phyloP scores from a whole-genome alignment of 495 filamentous ascomycete genomes.

The Cladorrhinum samala region DNA sequence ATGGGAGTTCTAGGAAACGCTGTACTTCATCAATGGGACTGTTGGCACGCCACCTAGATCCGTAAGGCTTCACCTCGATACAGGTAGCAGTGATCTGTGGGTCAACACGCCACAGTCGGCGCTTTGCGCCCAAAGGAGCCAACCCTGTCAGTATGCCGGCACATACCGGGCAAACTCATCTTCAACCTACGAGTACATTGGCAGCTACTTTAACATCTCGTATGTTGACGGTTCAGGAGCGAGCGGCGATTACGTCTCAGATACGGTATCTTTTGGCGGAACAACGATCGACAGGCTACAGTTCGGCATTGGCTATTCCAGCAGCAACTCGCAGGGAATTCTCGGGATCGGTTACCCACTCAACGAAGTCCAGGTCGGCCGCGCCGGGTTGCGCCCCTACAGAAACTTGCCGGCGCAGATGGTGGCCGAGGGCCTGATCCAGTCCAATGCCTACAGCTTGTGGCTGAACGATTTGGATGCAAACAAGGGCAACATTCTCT shows the following conservation, averaged over 20 bases:
- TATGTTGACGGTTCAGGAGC: conserved; percentile 86
- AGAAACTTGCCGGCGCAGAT: conserved; percentile 73
- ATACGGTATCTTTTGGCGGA: conserved; percentile 65
- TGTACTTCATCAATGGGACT: conserved; percentile 68
- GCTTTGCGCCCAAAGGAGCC: conserved; percentile 43
- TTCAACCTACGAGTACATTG: conserved; percentile 72
- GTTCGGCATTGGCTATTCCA: conserved; percentile 79
- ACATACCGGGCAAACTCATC: conserved; percentile 70
- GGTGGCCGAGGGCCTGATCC: conserved; percentile 62
- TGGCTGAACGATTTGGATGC: conserved; percentile 82
- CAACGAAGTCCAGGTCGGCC: conserved; percentile 73
- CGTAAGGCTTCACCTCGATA: conserved; percentile 68
- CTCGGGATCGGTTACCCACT: conserved; percentile 82
- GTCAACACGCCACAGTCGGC: conserved; percentile 61
- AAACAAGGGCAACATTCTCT: conserved; percentile 74
- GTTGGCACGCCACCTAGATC: conserved; percentile 64
- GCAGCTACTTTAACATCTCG: conserved; percentile 78
- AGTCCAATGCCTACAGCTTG: conserved; percentile 77
- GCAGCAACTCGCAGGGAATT: conserved; percentile 69
- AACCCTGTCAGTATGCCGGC: conserved; percentile 54
- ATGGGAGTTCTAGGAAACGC: conserved; percentile 43
- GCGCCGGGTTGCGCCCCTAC: conserved; percentile 56
- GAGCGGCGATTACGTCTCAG: conserved; percentile 74
- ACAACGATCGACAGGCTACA: conserved; percentile 59
- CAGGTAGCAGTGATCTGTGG: conserved; percentile 89